A percentile compares a stretch with the other conserved stretches of the same genome.
Conservation (phyloP, 352 stramenopile species). For the Globisporangium nagaii region DNA sequence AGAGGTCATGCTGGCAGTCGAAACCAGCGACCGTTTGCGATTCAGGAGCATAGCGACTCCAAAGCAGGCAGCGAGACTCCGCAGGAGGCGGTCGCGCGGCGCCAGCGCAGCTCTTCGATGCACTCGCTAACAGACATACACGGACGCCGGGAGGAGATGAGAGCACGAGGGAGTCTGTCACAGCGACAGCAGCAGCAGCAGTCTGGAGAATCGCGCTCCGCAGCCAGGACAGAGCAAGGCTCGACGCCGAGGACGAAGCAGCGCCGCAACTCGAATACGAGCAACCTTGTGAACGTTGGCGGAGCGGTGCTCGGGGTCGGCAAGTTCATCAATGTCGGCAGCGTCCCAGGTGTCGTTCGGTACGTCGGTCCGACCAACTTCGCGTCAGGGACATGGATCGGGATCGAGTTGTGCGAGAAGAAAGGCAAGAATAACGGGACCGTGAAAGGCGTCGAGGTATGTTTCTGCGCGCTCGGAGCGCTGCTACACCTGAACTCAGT, state of each 20-base stretch:
- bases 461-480: too few species aligned
- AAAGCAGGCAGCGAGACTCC: background rate
- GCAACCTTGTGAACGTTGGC: slow-evolving; percentile 34
- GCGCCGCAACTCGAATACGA: slow-evolving; percentile 32
- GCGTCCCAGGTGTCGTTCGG: slow-evolving; percentile 54
- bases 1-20: background rate
- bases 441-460: slow-evolving; percentile 35
- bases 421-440: slow-evolving; percentile 65
- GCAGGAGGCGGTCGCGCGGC: background rate
- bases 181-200: slow-evolving; percentile 1
- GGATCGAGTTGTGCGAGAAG: slow-evolving; percentile 55
- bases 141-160: background rate
- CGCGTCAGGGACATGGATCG: slow-evolving; percentile 58
- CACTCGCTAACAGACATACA: slow-evolving; percentile 45
- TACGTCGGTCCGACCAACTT: slow-evolving; percentile 68
- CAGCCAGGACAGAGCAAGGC: background rate
- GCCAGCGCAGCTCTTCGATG: slow-evolving; percentile 19
- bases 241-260: background rate
- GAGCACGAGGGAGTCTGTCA: background rate
- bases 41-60: slow-evolving; percentile 2
- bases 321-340: slow-evolving; percentile 52
- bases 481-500: too few species aligned
- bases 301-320: slow-evolving; percentile 35
- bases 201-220: background rate
- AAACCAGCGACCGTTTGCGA: background rate